Evolutionary conservation across 2,329 filamentous ascomycete genomes (phyloP).

Genomic region (Coniochaeta prunicola): DNA sequence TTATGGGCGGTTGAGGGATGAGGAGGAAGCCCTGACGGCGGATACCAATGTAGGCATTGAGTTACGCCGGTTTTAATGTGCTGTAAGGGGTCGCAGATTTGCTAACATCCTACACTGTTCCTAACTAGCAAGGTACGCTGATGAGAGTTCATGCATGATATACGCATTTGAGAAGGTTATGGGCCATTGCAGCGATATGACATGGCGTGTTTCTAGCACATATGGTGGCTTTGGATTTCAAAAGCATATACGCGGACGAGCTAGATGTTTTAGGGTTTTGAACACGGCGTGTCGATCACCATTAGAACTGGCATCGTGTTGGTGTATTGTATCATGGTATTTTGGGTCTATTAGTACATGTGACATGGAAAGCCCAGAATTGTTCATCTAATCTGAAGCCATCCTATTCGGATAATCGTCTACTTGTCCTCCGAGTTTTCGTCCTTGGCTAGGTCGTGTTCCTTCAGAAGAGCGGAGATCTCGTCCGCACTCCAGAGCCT

Average conservation of each 20-base stretch:
- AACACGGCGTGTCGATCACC: background rate
- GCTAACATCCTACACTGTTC: background rate
- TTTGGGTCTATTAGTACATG: slow-evolving; percentile 19
- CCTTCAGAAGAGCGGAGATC: slow-evolving; percentile 87
- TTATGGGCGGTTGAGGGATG: slow-evolving; percentile 41
- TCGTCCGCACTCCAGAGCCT: slow-evolving; percentile 95
- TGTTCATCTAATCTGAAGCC: slow-evolving; percentile 1
- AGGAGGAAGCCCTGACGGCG: slow-evolving; percentile 37
- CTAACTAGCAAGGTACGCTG: background rate
- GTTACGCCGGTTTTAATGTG: background rate
- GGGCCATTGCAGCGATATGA: background rate
- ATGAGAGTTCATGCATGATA: background rate
- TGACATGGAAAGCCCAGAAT: slow-evolving; percentile 12
- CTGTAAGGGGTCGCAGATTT: background rate
- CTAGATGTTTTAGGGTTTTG: background rate
- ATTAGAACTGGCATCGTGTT: slow-evolving; percentile 6
- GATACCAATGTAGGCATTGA: slow-evolving; percentile 27
- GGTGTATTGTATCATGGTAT: slow-evolving; percentile 1
- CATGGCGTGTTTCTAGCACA: background rate
- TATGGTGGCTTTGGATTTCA: background rate
- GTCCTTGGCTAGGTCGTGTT: slow-evolving; percentile 89
- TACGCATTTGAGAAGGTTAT: background rate
- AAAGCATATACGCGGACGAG: background rate
- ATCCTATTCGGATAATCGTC: background rate
- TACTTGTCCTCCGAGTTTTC: slow-evolving; percentile 64